phyloP scores from a whole-genome alignment of 331 rosid genomes.

The Telfairia occidentalis region DNA sequence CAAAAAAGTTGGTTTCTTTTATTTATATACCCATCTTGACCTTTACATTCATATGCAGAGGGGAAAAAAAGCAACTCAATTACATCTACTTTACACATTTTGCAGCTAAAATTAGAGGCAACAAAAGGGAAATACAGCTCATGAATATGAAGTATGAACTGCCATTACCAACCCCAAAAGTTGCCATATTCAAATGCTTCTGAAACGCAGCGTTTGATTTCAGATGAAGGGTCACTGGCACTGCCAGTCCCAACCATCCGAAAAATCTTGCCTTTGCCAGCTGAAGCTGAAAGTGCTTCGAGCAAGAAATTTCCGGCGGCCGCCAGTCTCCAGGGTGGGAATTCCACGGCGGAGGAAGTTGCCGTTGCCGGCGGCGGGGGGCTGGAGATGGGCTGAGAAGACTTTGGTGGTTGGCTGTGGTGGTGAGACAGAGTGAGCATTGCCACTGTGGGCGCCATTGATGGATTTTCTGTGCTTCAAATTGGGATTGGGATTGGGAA shows the following conservation, averaged over 20 bases:
- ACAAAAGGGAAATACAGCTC: neutral
- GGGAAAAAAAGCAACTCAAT: neutral
- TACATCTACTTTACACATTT: neutral
- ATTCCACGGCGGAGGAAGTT: neutral
- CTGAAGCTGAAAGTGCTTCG: neutral
- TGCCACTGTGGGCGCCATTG: conserved; percentile 65
- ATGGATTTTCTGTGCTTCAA: too few relatives aligned
- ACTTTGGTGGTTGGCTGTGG: neutral
- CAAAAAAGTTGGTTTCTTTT: neutral
- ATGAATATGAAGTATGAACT: neutral
- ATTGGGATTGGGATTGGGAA: neutral
- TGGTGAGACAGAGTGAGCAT: conserved; percentile 39
- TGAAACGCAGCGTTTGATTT: neutral
- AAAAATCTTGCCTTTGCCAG: neutral
- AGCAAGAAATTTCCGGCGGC: neutral
- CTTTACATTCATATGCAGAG: neutral
- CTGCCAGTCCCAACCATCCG: neutral
- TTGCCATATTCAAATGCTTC: neutral
- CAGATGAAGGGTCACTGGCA: neutral
- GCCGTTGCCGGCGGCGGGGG: conserved; percentile 3
- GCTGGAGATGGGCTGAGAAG: conserved; percentile 10
- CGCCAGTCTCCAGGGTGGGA: neutral
- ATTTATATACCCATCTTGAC: neutral
- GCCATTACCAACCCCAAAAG: conserved; percentile 2
- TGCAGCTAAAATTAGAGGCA: neutral